Conservation (phyloP, 2,329 filamentous ascomycete species). For the Phaeoacremonium minimum region DNA sequence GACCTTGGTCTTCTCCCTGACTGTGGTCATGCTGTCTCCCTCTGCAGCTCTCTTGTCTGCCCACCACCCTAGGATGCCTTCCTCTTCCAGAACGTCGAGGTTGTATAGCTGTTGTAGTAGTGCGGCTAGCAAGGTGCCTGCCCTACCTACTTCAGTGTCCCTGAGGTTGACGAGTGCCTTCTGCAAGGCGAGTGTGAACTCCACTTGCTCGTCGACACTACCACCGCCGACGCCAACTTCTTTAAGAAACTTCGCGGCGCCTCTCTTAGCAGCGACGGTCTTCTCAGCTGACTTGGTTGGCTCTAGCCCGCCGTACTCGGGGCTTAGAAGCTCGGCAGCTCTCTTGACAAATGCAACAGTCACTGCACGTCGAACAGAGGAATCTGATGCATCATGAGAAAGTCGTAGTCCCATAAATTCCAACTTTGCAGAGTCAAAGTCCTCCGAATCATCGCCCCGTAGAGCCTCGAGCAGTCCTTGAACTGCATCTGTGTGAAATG, state of each 20-base stretch:
- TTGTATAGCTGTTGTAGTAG: constrained; percentile 82
- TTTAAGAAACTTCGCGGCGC: constrained; percentile 50
- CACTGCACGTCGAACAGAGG: constrained; percentile 81
- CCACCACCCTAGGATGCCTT: constrained; percentile 89
- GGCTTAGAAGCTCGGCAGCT: constrained; percentile 62
- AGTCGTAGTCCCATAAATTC: constrained; percentile 94
- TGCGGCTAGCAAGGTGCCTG: constrained; percentile 66
- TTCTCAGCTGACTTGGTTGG: constrained; percentile 61
- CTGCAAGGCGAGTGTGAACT: constrained; percentile 80
- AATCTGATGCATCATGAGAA: constrained; percentile 83
- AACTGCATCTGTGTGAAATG: constrained; percentile 86
- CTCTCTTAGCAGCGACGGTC: constrained; percentile 50
- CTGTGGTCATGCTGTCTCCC: constrained; percentile 62
- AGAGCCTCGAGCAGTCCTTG: constrained; percentile 83
- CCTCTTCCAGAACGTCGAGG: constrained; percentile 81
- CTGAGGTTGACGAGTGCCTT: constrained; percentile 67
- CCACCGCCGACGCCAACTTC: constrained; percentile 62
- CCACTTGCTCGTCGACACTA: constrained; percentile 72
- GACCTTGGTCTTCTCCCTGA: constrained; percentile 70
- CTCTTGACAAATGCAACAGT: constrained; percentile 81
- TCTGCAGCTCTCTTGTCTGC: constrained; percentile 63
- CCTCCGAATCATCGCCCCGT: constrained; percentile 64
- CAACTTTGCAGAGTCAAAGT: constrained; percentile 78
- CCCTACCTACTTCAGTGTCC: constrained; percentile 45
- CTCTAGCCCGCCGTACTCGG: constrained; percentile 47